phyloP scores from a whole-genome alignment of 2,329 filamentous ascomycete genomes.

The Acephala macrosclerotiorum region DNA sequence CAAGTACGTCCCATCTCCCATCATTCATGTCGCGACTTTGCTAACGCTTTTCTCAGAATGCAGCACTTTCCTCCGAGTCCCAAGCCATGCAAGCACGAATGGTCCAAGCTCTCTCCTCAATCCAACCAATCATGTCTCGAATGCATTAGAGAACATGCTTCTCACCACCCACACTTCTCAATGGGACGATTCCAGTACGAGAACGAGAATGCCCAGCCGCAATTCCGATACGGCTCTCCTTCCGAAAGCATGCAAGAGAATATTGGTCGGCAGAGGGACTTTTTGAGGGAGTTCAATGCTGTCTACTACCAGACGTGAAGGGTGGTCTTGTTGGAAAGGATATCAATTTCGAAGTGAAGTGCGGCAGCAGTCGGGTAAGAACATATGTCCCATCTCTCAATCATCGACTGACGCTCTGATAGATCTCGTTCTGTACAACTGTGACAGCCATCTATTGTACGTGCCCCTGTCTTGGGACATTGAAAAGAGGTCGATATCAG shows the following conservation, averaged over 20 bases:
- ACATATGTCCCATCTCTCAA: not conserved
- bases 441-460: not conserved
- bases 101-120: constrained; percentile 4
- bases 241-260: constrained; percentile 1
- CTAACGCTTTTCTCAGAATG: not conserved
- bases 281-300: not conserved
- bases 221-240: not conserved
- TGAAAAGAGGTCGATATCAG: not conserved
- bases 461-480: not conserved
- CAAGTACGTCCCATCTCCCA: not conserved
- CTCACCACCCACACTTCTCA: not conserved
- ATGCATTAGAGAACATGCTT: not conserved
- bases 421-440: not conserved
- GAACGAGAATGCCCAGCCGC: not conserved
- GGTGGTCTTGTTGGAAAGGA: not conserved
- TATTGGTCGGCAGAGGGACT: not conserved
- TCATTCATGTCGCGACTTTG: not conserved
- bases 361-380: not conserved
- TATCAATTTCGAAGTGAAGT: not conserved
- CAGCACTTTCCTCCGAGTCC: not conserved
- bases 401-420: not conserved
- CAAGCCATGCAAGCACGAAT: not conserved
- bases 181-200: not conserved
- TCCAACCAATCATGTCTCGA: constrained; percentile 6
- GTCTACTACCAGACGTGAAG: constrained; percentile 1